These are phyloP conservation scores for Fraxinus cuspidata DNA, from an alignment of 257 asterid species.

Conservation along the genomic window DNA sequence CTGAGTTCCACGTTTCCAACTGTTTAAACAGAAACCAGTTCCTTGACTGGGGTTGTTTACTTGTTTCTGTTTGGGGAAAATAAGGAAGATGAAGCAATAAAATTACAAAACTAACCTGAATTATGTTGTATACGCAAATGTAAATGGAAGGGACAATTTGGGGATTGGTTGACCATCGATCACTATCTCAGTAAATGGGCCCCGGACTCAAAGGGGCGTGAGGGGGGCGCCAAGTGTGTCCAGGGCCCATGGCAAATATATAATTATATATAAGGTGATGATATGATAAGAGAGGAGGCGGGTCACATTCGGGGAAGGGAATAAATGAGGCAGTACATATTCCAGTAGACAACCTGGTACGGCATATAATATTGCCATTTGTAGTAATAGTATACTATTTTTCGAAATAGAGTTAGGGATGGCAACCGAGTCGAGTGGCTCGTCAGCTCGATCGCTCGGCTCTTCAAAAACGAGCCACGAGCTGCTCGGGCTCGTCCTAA, in stretches of 20 bases:
- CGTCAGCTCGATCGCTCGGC: no score
- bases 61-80: not conserved
- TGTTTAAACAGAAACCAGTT: not conserved
- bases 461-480: no score
- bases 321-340: not conserved
- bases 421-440: no score
- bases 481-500: no score
- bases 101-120: not conserved
- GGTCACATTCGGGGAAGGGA: not conserved
- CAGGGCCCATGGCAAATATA: no score
- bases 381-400: not conserved
- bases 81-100: not conserved
- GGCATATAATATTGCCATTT: not conserved
- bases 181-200: not conserved
- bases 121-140: no score
- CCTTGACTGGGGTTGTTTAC: not conserved
- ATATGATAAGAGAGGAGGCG: no score
- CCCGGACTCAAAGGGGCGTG: no score
- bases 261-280: no score
- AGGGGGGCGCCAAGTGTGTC: no score
- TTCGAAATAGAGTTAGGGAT: no score
- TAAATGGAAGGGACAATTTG: not conserved
- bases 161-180: not conserved
- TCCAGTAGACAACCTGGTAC: not conserved
- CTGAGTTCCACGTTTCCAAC: not conserved